Evolutionary conservation across 2,329 filamentous ascomycete species (phyloP).

Genomic region (Amylocarpus encephaloides): DNA sequence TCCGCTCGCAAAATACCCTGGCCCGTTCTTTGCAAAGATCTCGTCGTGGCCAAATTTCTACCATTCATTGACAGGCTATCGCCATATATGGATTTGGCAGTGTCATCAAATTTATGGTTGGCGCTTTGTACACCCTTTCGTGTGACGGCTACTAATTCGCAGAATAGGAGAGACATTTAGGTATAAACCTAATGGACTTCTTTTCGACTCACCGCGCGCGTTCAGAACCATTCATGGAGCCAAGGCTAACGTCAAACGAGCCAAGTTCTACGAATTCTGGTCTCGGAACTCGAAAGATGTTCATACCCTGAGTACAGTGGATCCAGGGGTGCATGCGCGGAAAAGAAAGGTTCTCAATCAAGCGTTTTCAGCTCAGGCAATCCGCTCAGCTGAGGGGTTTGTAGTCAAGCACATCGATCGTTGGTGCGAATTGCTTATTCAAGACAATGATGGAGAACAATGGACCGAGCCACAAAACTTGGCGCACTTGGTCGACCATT

Average conservation of each 20-base stretch:
- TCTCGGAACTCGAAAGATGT: not conserved
- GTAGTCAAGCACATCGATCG: slow-evolving; percentile 14
- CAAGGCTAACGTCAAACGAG: slow-evolving; percentile 10
- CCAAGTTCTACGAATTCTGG: slow-evolving; percentile 9
- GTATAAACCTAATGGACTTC: slow-evolving; percentile 7
- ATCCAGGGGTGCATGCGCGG: slow-evolving; percentile 7
- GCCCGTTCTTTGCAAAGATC: slow-evolving; percentile 6
- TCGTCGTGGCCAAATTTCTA: slow-evolving; percentile 3
- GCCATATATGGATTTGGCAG: slow-evolving; percentile 8
- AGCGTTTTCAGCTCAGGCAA: slow-evolving; percentile 9
- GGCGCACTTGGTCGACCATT: slow-evolving; percentile 3
- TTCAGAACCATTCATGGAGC: slow-evolving; percentile 8
- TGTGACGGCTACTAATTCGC: not conserved
- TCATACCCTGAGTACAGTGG: slow-evolving; percentile 7
- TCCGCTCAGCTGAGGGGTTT: slow-evolving; percentile 8
- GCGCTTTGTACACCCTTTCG: not conserved
- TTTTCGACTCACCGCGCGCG: slow-evolving; percentile 10
- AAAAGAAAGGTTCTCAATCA: slow-evolving; percentile 9
- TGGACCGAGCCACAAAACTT: slow-evolving; percentile 13
- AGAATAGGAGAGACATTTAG: slow-evolving; percentile 3
- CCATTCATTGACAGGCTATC: not conserved
- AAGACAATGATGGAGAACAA: slow-evolving; percentile 2
- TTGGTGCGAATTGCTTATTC: slow-evolving; percentile 9
- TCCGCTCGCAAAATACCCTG: slow-evolving; percentile 6
- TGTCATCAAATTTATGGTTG: slow-evolving; percentile 6